Base-by-base conservation (phyloP, 192 early-diverging fungal species). In the Dispira simplex region DNA sequence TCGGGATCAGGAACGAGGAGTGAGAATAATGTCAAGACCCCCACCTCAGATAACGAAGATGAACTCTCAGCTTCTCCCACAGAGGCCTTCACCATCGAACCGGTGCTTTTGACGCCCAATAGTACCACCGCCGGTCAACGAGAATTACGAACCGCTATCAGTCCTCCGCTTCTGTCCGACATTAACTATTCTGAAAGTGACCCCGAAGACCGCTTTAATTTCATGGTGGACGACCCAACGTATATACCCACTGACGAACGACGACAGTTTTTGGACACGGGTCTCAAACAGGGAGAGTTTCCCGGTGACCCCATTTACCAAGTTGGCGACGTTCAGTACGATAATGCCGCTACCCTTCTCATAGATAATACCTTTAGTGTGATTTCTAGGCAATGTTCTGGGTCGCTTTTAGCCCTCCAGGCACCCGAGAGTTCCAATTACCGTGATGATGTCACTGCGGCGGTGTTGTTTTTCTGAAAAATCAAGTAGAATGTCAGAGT, bases 351-450 rank as follows among this genome's bases (percentile, higher is more conserved):
- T 21, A 56, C 54, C 18, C 23, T 56, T 14, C 54, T 56, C 3
- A 25, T 25, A 18, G 54, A 56, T 14, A 56, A 56, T 21, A 56
- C 54, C 25, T 56, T 56, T 26, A 56, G 28, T 25, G 25, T 56
- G 20, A 56, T 56, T 9, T 56, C 54, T 2, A 14, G 28, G 23
- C 25, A 28, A 9, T 18, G 25, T 13, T 14, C 54, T 12, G 12
- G 8, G 0, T 14, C 54, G 8, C 25, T 56, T 0, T 28, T 56
- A 3, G 54, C 54, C 54, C 54, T 56, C 28, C 21, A 56, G 54
- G 54, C 54, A 1, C 54, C 54, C 23, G 54, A 56, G 16, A 56
- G 54, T 25, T 56, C 54, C 23, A 56, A 56, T 56, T 56, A 56
- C 23, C 54, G 54, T 56, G 54, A 56, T 25, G 54, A 56, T 56